Percentiles rank a stretch among this genome's conserved stretches.
Evolutionary conservation across 169 alveolate genomes (phyloP).

Genomic region (Besnoitia besnoiti): DNA sequence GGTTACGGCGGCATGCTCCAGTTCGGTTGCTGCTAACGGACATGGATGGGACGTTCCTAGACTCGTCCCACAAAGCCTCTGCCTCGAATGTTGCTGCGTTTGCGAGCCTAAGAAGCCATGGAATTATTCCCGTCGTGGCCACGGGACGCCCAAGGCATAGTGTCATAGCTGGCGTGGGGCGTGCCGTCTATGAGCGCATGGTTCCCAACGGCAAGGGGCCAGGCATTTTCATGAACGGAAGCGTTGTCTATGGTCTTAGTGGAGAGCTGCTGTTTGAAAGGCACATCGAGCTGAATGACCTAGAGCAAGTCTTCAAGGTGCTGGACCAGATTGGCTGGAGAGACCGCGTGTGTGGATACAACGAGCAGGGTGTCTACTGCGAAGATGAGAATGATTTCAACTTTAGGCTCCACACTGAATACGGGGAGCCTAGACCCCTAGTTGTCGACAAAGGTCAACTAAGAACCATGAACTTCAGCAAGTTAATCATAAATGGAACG

Average conservation of each 20-base stretch:
- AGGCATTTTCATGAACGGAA: slow-evolving; percentile 75
- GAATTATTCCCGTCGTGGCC: slow-evolving; percentile 52
- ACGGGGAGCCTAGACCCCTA: slow-evolving; percentile 58
- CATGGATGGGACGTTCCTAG: slow-evolving; percentile 64
- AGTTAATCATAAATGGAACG: slow-evolving; percentile 67
- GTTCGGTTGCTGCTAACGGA: slow-evolving; percentile 61
- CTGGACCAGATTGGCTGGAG: slow-evolving; percentile 62
- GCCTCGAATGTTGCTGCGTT: slow-evolving; percentile 51
- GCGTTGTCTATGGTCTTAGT: slow-evolving; percentile 70
- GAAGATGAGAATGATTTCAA: slow-evolving; percentile 65
- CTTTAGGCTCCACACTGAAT: slow-evolving; percentile 40
- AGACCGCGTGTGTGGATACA: slow-evolving; percentile 65
- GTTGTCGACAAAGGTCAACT: slow-evolving; percentile 37
- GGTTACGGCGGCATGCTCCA: background rate
- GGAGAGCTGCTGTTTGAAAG: slow-evolving; percentile 64
- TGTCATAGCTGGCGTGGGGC: slow-evolving; percentile 39
- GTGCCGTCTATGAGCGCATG: slow-evolving; percentile 32
- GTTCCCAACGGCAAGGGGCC: slow-evolving; percentile 64
- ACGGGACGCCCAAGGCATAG: slow-evolving; percentile 61
- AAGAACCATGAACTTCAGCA: slow-evolving; percentile 48
- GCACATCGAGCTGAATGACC: slow-evolving; percentile 54
- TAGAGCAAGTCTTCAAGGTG: slow-evolving; percentile 62
- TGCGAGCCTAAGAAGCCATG: slow-evolving; percentile 33
- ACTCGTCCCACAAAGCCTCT: slow-evolving; percentile 49
- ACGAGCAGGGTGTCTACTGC: slow-evolving; percentile 60